Evolutionary conservation across 768 basidiomycete species (phyloP), one percentile per base, ranked within the genome.

Genomic region (Pisolithus sp.): DNA sequence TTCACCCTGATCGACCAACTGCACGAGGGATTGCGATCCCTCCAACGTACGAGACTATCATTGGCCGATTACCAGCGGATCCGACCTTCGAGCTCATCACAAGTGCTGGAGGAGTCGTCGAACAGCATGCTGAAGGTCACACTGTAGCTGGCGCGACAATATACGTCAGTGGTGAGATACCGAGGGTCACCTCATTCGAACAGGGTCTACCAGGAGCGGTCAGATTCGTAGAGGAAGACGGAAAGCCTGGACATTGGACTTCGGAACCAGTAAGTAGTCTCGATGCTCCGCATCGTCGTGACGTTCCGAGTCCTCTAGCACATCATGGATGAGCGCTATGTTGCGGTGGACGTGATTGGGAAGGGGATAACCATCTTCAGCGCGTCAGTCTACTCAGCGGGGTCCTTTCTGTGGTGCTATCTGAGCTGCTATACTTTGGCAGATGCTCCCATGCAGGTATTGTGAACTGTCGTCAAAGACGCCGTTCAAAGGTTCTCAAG

Each of bases 351-450:
- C 64, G 84, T 93, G 0, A 73, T 74, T n/a, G 89, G 86, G 7
- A 91, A 89, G 62, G 90, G 90, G 1, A 67, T 92, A 49, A 77
- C 92, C 21, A 74, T 93, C 50, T 90, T 93, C 67, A 90, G 86
- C 71, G 82, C 91, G 84, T 89, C 53, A 65, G 88, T 76, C 10
- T 31, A 20, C 38, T 13, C 39, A 46, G 24, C n/a, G 9, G 41
- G 15, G 15, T 46, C 49, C 7, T 23, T 17, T 17, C 36, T 24
- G 9, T 24, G n/a, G 2, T 21, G 28, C 45, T 18, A 45, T 12
- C 43, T 44, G 21, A 42, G 36, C 24, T 2, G 41, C 34, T 15
- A 13, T 46, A 15, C 45, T 18, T 17, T 28, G 44, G 17, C 48
- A 81, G 79, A 26, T 84, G 82, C 57, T 83, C 82, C 6, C 89